Conservation (phyloP, 2,329 filamentous ascomycete species). For the Parafenestella ontariensis region DNA sequence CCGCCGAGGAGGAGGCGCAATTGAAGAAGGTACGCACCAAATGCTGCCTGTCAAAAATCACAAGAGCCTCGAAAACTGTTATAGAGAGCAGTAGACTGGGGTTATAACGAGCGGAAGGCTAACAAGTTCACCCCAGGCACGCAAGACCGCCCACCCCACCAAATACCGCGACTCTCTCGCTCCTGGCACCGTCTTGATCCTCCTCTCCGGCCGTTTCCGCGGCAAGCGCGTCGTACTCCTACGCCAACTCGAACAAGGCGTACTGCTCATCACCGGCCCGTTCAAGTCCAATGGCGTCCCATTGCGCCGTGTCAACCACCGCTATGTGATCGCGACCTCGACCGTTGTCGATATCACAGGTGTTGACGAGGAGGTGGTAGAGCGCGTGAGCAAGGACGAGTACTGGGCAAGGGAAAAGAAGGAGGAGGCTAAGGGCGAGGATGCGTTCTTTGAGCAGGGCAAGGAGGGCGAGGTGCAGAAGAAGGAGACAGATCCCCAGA, state of each 20-base stretch:
- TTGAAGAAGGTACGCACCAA: conserved; percentile 85
- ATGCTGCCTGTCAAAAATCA: background rate
- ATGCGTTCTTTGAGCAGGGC: conserved; percentile 98
- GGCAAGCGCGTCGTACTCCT: conserved; percentile 99
- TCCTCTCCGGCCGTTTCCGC: conserved; percentile 98
- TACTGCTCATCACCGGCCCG: conserved; percentile 97
- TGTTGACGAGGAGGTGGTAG: conserved; percentile 72
- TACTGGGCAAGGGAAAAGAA: conserved; percentile 97
- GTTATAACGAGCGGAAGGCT: conserved; percentile 1
- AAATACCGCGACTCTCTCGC: conserved; percentile 87
- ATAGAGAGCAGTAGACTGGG: background rate
- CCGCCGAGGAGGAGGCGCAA: conserved; percentile 86
- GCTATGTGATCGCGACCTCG: conserved; percentile 91
- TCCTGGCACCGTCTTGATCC: conserved; percentile 95
- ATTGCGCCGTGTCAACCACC: conserved; percentile 87
- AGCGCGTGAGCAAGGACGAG: conserved; percentile 80
- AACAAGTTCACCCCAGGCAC: conserved; percentile 66
- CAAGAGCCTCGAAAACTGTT: background rate
- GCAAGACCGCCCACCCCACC: conserved; percentile 90
- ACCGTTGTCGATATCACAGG: conserved; percentile 82
- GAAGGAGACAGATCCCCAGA: conserved; percentile 91
- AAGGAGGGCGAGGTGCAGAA: conserved; percentile 92
- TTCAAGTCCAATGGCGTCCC: conserved; percentile 99
- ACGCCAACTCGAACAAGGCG: conserved; percentile 93
- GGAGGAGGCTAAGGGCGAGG: conserved; percentile 85